Evolutionary conservation across 1,284 basidiomycete species (phyloP).

Genomic region (Irpex sp.): DNA sequence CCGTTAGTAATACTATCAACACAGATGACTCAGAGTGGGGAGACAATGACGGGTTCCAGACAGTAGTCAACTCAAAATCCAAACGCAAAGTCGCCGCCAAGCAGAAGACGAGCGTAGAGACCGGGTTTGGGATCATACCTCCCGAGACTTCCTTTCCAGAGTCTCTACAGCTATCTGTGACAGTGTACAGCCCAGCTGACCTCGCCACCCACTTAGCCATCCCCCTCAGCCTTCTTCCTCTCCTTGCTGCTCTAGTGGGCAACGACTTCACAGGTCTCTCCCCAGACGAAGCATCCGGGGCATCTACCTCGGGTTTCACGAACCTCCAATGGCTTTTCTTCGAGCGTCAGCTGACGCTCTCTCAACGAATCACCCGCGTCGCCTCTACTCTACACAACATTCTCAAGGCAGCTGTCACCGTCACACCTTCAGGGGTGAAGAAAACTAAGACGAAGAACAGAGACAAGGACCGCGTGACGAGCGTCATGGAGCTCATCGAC

Average conservation of each 20-base stretch:
- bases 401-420: conserved; percentile 36
- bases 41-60: conserved; percentile 55
- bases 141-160: conserved; percentile 32
- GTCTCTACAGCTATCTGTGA: conserved; percentile 47
- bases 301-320: conserved; percentile 16
- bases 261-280: conserved; percentile 68
- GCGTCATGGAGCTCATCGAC: conserved; percentile 74
- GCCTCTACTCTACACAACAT: conserved; percentile 52
- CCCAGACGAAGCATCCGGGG: conserved; percentile 24
- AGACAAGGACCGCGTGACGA: conserved; percentile 38
- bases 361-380: conserved; percentile 58
- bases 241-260: conserved; percentile 83
- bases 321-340: conserved; percentile 67
- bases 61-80: conserved; percentile 45
- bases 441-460: conserved; percentile 51
- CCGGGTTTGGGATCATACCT: conserved; percentile 47
- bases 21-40: conserved; percentile 27
- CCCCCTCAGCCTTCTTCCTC: conserved; percentile 71
- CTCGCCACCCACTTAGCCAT: conserved; percentile 71
- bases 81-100: conserved; percentile 35
- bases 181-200: conserved; percentile 54
- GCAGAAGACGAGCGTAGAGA: conserved; percentile 17
- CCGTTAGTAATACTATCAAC: background rate
- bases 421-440: conserved; percentile 31
- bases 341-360: conserved; percentile 48